Base-by-base conservation (phyloP, 2,329 filamentous ascomycete genomes). In the Fusarium decemcellulare region DNA sequence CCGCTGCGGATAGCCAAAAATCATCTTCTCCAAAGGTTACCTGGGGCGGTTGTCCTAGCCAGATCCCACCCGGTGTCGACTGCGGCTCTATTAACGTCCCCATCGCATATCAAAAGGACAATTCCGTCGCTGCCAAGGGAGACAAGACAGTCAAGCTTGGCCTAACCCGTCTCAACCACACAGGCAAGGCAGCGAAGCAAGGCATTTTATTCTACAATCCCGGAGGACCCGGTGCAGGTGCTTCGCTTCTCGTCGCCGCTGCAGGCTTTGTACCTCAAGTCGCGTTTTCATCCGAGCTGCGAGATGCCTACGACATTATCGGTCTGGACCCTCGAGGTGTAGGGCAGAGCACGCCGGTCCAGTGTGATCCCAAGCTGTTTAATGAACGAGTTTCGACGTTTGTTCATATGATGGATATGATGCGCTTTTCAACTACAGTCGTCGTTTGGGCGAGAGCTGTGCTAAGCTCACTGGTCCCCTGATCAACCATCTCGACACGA, bases 261-360 rank as follows among this genome's bases (percentile, higher is more conserved):
- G 56, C 65, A 3, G 54, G 57, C 2, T 61, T 54, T 15, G 39
- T 72, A 7, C 32, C 64, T 1, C 44, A 61, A 2, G 44, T 68
- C 3, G 50, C 59, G 1, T 69, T 75, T 23, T 69, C 64, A 2
- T 23, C 51, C 11, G 58, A 72, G 2, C 46, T 75, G 6, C 37
- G 67, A 1, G 63, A 73, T 11, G 65, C 77, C 37, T 84, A 79
- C 61, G 81, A 83, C 39, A 77, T 84, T 16, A 79, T 84, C 37
- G 81, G 81, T 0, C 82, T 84, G 30, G 82, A 84, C 48, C 81
- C 82, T 0, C 78, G 82, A 1, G 82, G 81, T 0, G 80, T 83
- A 4, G 81, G 81, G 18, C 75, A 78, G 11, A 84, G 82, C 6
- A 80, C 79, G 0, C 75, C 76, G 0, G 75, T 84, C 14, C 77